phyloP scores from a whole-genome alignment of 345 rosid genomes.

The Ceriops tagal region DNA sequence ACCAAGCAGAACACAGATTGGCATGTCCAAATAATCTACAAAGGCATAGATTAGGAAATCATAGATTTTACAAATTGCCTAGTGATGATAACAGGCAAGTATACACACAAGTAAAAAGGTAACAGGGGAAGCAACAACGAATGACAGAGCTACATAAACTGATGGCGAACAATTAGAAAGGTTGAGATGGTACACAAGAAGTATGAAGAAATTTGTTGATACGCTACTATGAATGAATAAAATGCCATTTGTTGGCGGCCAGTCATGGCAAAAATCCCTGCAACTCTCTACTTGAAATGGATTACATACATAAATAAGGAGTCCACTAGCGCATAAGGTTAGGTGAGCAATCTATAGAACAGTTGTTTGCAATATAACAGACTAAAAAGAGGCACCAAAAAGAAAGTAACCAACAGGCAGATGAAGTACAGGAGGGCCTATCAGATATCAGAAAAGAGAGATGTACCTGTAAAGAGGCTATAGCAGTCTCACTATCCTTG shows the following conservation, averaged over 20 bases:
- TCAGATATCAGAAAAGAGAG: background rate
- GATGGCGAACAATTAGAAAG: background rate
- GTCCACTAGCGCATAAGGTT: no score
- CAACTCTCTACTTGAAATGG: background rate
- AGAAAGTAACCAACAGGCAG: background rate
- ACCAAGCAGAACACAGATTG: no score
- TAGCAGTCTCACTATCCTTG: slow-evolving; percentile 80
- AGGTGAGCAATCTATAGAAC: no score
- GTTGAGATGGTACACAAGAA: background rate
- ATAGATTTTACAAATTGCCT: no score
- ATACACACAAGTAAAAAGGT: no score
- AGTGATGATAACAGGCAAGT: no score
- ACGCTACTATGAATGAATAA: background rate
- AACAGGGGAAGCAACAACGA: no score
- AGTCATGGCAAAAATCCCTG: no score
- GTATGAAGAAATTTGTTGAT: background rate
- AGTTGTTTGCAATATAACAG: no score
- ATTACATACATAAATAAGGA: background rate
- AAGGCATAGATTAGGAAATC: no score
- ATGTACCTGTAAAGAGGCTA: slow-evolving; percentile 65
- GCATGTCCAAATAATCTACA: no score
- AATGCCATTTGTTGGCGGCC: background rate
- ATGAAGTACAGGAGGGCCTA: background rate
- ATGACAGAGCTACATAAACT: no score
- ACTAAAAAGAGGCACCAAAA: background rate